Percentiles rank a stretch among this genome's conserved stretches.
phyloP scores from a whole-genome alignment of 2,329 filamentous ascomycete species.

The Penicillium griseofulvum region DNA sequence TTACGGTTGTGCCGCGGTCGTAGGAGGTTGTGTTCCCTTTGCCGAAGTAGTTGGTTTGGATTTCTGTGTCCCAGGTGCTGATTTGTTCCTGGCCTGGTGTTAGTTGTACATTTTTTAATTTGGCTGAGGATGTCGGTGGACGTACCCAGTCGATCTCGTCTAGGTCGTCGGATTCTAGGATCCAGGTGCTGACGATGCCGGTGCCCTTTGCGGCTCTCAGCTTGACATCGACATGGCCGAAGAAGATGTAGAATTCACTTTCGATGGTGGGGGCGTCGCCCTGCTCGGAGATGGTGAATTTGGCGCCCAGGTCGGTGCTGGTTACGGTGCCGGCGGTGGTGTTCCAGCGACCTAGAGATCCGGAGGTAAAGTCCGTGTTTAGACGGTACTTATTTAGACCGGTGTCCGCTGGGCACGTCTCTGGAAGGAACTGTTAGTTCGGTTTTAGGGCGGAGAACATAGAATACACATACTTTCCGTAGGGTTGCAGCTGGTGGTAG shows the following conservation, averaged over 20 bases:
- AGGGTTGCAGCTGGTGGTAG: constrained; percentile 74
- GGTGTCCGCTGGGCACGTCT: constrained; percentile 64
- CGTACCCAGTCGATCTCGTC: constrained; percentile 98
- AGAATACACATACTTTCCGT: constrained; percentile 22
- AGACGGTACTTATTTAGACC: constrained; percentile 57
- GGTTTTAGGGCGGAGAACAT: rapidly evolving
- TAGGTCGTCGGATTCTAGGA: constrained; percentile 83
- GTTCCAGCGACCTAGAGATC: constrained; percentile 60
- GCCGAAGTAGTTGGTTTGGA: constrained; percentile 92
- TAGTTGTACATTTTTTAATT: background rate
- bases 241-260: constrained; percentile 98
- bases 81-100: constrained; percentile 33
- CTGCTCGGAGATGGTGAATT: constrained; percentile 72
- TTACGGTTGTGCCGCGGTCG: constrained; percentile 79
- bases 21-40: constrained; percentile 78
- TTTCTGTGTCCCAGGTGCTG: constrained; percentile 35
- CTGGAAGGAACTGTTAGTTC: constrained; percentile 7
- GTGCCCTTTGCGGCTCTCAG: constrained; percentile 83
- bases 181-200: constrained; percentile 88
- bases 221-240: constrained; percentile 81
- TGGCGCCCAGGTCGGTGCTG: constrained; percentile 69
- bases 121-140: constrained; percentile 39
- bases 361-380: constrained; percentile 44
- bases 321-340: constrained; percentile 63
- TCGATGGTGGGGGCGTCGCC: constrained; percentile 84